These are phyloP conservation scores for Sugiyamaella floridensis DNA, from an alignment of 805 yeast species.

Conservation along the genomic window DNA sequence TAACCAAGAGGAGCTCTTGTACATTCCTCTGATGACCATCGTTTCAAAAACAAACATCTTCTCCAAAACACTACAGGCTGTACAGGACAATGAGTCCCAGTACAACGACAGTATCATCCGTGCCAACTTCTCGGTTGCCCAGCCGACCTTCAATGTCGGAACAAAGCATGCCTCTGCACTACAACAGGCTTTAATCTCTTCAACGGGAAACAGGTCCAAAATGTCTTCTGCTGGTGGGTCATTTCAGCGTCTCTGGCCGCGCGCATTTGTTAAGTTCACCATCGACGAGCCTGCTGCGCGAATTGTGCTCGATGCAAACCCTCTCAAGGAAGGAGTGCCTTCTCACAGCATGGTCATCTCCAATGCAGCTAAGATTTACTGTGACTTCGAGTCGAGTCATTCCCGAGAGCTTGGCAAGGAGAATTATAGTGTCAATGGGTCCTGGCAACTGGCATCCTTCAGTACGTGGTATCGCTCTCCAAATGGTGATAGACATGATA, in stretches of 20 bases:
- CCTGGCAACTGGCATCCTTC: conserved; percentile 21
- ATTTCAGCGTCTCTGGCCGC: conserved; percentile 20
- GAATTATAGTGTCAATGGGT: conserved; percentile 21
- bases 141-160: conserved; percentile 35
- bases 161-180: conserved; percentile 31
- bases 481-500: conserved; percentile 22
- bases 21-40: conserved; percentile 33
- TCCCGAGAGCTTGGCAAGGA: conserved; percentile 9
- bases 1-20: conserved; percentile 32
- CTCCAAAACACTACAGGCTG: conserved; percentile 29
- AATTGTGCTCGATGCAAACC: conserved; percentile 19
- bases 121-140: conserved; percentile 28
- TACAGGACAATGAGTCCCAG: conserved; percentile 18
- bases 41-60: conserved; percentile 32
- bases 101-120: conserved; percentile 25
- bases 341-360: conserved; percentile 29
- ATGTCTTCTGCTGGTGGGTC: conserved; percentile 4
- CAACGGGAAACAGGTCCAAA: neutral
- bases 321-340: conserved; percentile 3
- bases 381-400: conserved; percentile 29
- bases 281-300: conserved; percentile 32
- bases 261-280: conserved; percentile 24
- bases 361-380: conserved; percentile 27
- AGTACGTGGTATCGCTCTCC: conserved; percentile 29
- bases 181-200: conserved; percentile 16